Base-by-base conservation (phyloP, 129 eudicot species). In the Mikania micrantha region DNA sequence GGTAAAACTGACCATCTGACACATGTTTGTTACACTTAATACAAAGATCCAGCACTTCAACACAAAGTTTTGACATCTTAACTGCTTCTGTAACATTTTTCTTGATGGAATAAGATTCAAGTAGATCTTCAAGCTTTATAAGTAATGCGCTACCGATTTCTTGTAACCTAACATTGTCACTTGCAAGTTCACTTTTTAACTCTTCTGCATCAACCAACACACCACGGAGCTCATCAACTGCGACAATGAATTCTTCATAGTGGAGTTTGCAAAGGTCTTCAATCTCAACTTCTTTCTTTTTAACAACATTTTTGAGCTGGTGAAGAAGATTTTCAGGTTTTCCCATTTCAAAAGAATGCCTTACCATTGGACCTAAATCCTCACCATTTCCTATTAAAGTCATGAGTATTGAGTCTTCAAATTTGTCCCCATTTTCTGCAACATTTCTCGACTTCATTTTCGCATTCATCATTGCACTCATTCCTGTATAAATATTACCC, bases 201-300 rank as follows among this genome's bases (percentile, higher is more conserved):
- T 93, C 98, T 70, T 93, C 98, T 0, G 98, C 98, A 83, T 93
- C 98, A 58, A 93, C 98, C 36, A 93, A 73, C 9, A 93, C 98
- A 11, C 98, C 98, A 13, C 98, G 96, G 27, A 93, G 90, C 67
- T 93, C 98, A 60, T 93, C 98, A 31, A 93, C 98, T 9, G 98
- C 98, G 67, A 84, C 67, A 16, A 93, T 93, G 54, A 93, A 93
- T 34, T 93, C 98, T 57, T 93, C 95, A 12, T 93, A 93, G 29
- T 93, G 98, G 54, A 93, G 87, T 66, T 87, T 88, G 78, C 98
- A 93, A 5, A 93, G 85, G 63, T 93, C 98, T 83, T 93, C 98
- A 2, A 93, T 93, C 62, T 93, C 96, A 22, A 82, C 80, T 72
- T 93, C 98, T 70, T 93, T 93, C 79, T 86, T 93, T 59, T 78